phyloP scores from a whole-genome alignment of 2,329 filamentous ascomycete species.

The Fusarium torreyae region DNA sequence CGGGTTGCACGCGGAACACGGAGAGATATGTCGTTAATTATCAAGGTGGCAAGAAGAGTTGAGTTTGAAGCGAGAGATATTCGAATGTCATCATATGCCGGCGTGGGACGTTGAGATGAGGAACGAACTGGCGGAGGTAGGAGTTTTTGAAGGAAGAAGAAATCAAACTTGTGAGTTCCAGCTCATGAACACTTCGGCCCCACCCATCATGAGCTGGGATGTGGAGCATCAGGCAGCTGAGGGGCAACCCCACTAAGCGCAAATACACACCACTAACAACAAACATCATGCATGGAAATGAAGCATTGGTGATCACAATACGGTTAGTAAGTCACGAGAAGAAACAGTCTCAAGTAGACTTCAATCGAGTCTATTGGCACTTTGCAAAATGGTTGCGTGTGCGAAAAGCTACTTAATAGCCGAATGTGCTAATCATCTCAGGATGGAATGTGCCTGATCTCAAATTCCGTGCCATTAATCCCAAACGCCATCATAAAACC shows the following conservation, averaged over 20 bases:
- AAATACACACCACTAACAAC: constrained; percentile 3
- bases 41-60: constrained; percentile 46
- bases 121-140: not conserved
- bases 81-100: constrained; percentile 40
- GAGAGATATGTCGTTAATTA: not conserved
- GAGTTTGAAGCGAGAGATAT: constrained; percentile 1
- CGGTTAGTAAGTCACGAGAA: not conserved
- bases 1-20: not conserved
- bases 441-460: constrained; percentile 32
- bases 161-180: constrained; percentile 8
- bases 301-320: not conserved
- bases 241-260: constrained; percentile 24
- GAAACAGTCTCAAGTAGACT: constrained; percentile 28
- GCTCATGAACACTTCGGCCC: constrained; percentile 35
- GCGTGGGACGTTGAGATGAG: not conserved
- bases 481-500: constrained; percentile 71
- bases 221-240: constrained; percentile 16
- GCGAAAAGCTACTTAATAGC: constrained; percentile 42
- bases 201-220: constrained; percentile 34
- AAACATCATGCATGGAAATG: not conserved
- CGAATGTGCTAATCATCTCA: constrained; percentile 40
- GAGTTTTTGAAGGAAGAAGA: constrained; percentile 19
- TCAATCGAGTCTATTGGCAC: constrained; percentile 43
- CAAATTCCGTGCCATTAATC: constrained; percentile 37
- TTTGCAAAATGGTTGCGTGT: constrained; percentile 16